Percentiles rank a stretch among this genome's conserved stretches.
Evolutionary conservation across 441 rosid species (phyloP).

Genomic region (Breynia disticha): DNA sequence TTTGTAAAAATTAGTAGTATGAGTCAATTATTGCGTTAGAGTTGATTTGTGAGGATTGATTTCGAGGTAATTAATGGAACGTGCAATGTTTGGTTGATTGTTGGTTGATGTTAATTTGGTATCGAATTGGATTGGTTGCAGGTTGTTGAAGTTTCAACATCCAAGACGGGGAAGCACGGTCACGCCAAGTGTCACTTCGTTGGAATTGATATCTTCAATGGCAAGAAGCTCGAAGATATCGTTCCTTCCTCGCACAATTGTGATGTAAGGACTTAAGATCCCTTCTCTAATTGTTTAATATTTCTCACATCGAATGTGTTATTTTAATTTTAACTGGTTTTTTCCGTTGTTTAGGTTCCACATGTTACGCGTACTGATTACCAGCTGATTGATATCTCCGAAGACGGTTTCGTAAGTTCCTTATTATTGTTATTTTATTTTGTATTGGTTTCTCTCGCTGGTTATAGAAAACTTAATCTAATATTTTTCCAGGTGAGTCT

Average conservation of each 20-base stretch:
- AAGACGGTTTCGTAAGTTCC: slow-evolving; percentile 73
- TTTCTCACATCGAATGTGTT: not conserved
- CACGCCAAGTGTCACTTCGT: slow-evolving; percentile 97
- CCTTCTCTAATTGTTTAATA: not conserved
- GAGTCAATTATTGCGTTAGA: no score
- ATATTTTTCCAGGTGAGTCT: slow-evolving; percentile 58
- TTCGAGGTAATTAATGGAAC: no score
- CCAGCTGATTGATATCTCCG: slow-evolving; percentile 93
- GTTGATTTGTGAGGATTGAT: no score
- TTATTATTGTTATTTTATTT: not conserved
- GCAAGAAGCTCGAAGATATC: slow-evolving; percentile 89
- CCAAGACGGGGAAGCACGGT: slow-evolving; percentile 97
- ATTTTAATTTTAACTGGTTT: not conserved
- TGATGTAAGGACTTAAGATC: slow-evolving; percentile 49
- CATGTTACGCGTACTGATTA: slow-evolving; percentile 83
- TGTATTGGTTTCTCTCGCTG: not conserved
- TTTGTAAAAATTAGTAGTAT: no score
- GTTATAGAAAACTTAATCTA: not conserved
- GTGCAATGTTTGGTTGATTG: no score
- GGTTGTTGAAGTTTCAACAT: slow-evolving; percentile 94
- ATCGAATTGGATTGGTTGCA: slow-evolving; percentile 15
- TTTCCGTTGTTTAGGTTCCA: slow-evolving; percentile 46
- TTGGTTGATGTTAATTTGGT: no score
- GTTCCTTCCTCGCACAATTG: slow-evolving; percentile 97
- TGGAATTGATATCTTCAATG: slow-evolving; percentile 82